Evolutionary conservation across 257 asterid species (phyloP).

Genomic region (Agastache rugosa): DNA sequence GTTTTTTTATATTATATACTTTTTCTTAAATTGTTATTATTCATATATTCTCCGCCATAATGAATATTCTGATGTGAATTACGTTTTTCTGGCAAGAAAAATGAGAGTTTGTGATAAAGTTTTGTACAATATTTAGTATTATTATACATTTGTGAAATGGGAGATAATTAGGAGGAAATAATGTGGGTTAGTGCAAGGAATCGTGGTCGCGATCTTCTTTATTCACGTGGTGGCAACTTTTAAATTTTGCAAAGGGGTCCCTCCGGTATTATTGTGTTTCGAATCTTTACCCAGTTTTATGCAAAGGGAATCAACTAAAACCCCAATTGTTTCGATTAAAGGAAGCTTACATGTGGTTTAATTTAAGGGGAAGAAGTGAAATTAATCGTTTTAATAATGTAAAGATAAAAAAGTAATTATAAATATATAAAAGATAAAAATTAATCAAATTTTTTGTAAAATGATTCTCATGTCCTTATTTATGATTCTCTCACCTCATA

Average conservation of each 20-base stretch:
- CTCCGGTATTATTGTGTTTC: constrained; percentile 35
- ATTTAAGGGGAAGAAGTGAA: too few species aligned
- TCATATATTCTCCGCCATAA: constrained; percentile 28
- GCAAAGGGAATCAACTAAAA: not conserved
- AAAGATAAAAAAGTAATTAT: too few species aligned
- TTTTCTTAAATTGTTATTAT: constrained; percentile 14
- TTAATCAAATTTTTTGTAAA: too few species aligned
- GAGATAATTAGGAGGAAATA: constrained; percentile 36
- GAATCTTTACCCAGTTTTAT: constrained; percentile 39
- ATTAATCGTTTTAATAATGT: too few species aligned
- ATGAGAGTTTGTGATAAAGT: constrained; percentile 30
- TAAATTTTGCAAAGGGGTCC: constrained; percentile 38
- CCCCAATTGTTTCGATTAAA: not conserved
- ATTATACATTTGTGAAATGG: constrained; percentile 32
- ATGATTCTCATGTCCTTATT: too few species aligned
- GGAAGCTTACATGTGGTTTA: not conserved
- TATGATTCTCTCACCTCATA: too few species aligned
- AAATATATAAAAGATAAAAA: too few species aligned
- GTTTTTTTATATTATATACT: not conserved
- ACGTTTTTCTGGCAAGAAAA: constrained; percentile 23
- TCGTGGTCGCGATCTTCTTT: constrained; percentile 57
- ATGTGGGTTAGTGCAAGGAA: constrained; percentile 51
- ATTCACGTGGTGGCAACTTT: constrained; percentile 61
- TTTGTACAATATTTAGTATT: constrained; percentile 13
- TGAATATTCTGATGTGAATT: constrained; percentile 45